These are phyloP conservation scores for Porodaedalea pini DNA, from an alignment of 1,284 basidiomycete genomes.

Conservation along the genomic window DNA sequence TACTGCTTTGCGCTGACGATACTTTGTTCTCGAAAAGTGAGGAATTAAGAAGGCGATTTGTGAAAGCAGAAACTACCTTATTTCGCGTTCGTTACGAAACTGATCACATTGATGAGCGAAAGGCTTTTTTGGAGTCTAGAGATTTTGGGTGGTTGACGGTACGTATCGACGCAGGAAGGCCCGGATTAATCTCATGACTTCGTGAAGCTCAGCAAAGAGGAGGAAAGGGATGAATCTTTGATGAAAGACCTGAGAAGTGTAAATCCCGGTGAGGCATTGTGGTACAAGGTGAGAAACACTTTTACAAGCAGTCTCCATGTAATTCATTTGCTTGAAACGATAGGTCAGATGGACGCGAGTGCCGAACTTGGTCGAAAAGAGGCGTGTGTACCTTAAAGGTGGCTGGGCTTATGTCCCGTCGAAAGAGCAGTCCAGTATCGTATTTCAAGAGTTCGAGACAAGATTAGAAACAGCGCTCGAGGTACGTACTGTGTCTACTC, in stretches of 20 bases:
- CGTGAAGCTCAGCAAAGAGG: slow-evolving; percentile 8
- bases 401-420: slow-evolving; percentile 92
- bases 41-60: slow-evolving; percentile 85
- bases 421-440: slow-evolving; percentile 80
- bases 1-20: background rate
- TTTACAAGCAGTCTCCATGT: background rate
- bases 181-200: background rate
- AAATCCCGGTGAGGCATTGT: slow-evolving; percentile 7
- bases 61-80: slow-evolving; percentile 84
- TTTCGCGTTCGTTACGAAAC: slow-evolving; percentile 84
- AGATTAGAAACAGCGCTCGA: slow-evolving; percentile 79
- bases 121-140: slow-evolving; percentile 71
- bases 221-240: slow-evolving; percentile 7
- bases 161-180: slow-evolving; percentile 24
- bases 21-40: slow-evolving; percentile 51
- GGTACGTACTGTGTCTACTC: slow-evolving; percentile 42
- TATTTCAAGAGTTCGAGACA: slow-evolving; percentile 84
- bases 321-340: background rate
- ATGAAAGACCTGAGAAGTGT: slow-evolving; percentile 12
- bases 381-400: slow-evolving; percentile 76
- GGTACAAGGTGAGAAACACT: slow-evolving; percentile 14
- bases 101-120: slow-evolving; percentile 60
- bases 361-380: slow-evolving; percentile 84
- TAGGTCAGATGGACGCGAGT: slow-evolving; percentile 86
- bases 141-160: slow-evolving; percentile 79